phyloP scores from a whole-genome alignment of 768 basidiomycete genomes.

The Calocybe cyanea region DNA sequence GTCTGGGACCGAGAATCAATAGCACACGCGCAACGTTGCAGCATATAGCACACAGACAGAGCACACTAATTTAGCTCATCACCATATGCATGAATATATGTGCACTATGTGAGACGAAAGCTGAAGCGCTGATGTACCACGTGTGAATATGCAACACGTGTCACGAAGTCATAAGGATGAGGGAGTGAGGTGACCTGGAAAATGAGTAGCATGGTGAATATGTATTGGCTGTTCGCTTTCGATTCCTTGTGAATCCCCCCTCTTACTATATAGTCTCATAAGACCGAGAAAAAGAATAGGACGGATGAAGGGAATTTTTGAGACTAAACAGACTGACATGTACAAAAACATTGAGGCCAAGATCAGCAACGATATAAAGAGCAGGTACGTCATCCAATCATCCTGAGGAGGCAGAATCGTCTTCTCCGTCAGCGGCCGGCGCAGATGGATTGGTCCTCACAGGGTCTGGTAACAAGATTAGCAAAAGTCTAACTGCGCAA shows the following conservation, averaged over 20 bases:
- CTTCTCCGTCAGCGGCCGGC: constrained; percentile 55
- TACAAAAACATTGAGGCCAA: constrained; percentile 8
- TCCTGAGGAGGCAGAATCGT: constrained; percentile 53
- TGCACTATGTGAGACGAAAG: too few relatives aligned
- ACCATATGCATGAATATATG: constrained; percentile 11
- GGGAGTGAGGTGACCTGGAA: background rate
- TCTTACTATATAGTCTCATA: too few relatives aligned
- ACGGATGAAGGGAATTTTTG: constrained; percentile 2
- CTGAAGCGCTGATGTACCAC: constrained; percentile 14
- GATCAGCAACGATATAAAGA: constrained; percentile 14
- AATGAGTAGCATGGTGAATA: constrained; percentile 1
- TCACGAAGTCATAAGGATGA: background rate
- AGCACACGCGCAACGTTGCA: background rate
- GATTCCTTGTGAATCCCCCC: too few relatives aligned
- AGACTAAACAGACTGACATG: constrained; percentile 15
- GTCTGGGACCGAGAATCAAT: background rate
- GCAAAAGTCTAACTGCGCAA: constrained; percentile 14
- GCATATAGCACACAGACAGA: background rate
- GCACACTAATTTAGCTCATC: background rate
- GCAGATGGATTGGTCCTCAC: constrained; percentile 48
- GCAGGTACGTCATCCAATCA: constrained; percentile 23
- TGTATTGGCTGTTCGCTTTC: background rate
- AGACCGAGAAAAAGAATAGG: too few relatives aligned
- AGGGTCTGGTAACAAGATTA: constrained; percentile 47
- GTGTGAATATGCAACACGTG: constrained; percentile 11